Conservation (phyloP, 148 eudicot genomes). For the Chenopodium berlandieri region DNA sequence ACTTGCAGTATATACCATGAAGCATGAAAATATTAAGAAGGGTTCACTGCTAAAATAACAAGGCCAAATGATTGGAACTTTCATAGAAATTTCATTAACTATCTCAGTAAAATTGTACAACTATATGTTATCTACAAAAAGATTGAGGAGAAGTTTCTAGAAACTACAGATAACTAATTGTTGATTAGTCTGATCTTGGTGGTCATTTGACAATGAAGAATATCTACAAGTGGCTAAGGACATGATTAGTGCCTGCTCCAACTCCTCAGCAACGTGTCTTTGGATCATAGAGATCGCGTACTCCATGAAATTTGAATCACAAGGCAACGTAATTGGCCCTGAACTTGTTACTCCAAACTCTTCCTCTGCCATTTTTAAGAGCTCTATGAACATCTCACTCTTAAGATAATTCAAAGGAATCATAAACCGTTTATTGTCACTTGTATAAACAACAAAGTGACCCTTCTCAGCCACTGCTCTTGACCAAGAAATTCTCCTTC, state of each 20-base stretch:
- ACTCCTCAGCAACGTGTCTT: conserved; percentile 19
- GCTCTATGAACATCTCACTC: conserved; percentile 30
- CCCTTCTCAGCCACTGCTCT: neutral
- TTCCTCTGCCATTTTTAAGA: conserved; percentile 39
- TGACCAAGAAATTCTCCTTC: conserved; percentile 14
- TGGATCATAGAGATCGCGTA: conserved; percentile 31
- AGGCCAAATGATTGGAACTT: too few relatives aligned
- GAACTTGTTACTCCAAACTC: conserved; percentile 38
- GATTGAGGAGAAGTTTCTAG: neutral
- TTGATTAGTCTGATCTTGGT: neutral
- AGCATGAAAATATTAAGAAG: too few relatives aligned
- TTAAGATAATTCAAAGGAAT: conserved; percentile 9
- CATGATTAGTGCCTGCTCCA: conserved; percentile 30
- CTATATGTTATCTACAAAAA: too few relatives aligned
- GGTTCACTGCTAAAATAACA: too few relatives aligned
- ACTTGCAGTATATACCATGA: too few relatives aligned
- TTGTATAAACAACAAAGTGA: conserved; percentile 10
- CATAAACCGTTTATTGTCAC: neutral
- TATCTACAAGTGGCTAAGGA: conserved; percentile 2
- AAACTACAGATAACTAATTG: neutral
- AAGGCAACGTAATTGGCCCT: conserved; percentile 42
- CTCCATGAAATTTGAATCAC: conserved; percentile 32
- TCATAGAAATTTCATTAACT: too few relatives aligned
- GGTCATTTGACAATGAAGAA: neutral
- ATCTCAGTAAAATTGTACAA: too few relatives aligned